phyloP scores from a whole-genome alignment of 2,329 filamentous ascomycete species.

The Geosmithia flava region DNA sequence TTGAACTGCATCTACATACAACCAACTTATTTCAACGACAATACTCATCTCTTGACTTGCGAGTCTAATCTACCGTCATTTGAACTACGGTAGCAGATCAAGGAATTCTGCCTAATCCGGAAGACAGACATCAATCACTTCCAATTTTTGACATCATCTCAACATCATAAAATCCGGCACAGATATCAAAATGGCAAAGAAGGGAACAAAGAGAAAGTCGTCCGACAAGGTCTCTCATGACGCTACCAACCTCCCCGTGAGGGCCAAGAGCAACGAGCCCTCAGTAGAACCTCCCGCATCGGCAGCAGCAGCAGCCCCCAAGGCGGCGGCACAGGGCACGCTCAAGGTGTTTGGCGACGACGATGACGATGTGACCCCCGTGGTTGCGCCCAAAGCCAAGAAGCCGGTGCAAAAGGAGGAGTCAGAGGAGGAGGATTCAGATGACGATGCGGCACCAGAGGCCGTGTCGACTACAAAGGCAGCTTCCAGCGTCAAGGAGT shows the following conservation, averaged over 20 bases:
- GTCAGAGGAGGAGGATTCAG: slow-evolving; percentile 25
- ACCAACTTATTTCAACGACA: no score
- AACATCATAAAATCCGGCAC: no score
- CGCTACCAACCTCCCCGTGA: slow-evolving; percentile 17
- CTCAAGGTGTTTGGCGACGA: slow-evolving; percentile 22
- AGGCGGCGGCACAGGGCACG: slow-evolving; percentile 8
- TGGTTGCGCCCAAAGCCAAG: slow-evolving; percentile 3
- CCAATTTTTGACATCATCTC: neutral
- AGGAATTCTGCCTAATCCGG: no score
- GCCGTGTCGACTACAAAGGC: slow-evolving; percentile 41
- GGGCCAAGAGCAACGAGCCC: slow-evolving; percentile 16
- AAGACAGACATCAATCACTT: no score
- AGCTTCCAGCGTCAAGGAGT: slow-evolving; percentile 31
- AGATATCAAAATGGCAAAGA: neutral
- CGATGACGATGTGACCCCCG: slow-evolving; percentile 9
- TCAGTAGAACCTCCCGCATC: neutral
- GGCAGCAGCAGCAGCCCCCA: neutral
- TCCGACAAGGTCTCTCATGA: slow-evolving; percentile 4
- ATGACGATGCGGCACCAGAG: slow-evolving; percentile 45
- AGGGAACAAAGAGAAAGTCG: slow-evolving; percentile 1
- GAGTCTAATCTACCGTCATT: no score
- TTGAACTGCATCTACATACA: no score
- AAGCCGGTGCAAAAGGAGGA: slow-evolving; percentile 9
- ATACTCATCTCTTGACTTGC: no score
- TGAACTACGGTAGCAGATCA: no score